A percentile compares a stretch with the other conserved stretches of the same genome.
These are phyloP conservation scores for Lagenaria siceraria DNA, from an alignment of 306 rosid genomes.

Conservation along the genomic window DNA sequence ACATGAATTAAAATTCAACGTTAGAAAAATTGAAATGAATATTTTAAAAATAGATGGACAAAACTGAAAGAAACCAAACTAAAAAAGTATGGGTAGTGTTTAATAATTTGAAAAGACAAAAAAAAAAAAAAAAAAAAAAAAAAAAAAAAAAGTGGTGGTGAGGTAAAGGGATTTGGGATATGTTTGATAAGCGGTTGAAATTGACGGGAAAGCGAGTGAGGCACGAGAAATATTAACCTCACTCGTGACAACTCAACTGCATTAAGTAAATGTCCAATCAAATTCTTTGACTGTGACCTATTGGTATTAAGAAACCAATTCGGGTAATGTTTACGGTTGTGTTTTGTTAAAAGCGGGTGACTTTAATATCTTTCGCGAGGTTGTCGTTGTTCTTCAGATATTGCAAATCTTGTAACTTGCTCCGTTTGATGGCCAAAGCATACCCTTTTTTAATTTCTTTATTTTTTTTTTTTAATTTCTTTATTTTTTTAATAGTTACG, in stretches of 20 bases:
- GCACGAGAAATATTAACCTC: not conserved
- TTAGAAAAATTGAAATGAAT: too few species aligned
- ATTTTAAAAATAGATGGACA: too few species aligned
- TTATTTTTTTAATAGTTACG: too few species aligned
- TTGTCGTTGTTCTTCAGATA: not conserved
- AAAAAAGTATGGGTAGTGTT: too few species aligned
- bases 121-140: too few species aligned
- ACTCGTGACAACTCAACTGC: not conserved
- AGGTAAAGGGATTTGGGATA: too few species aligned
- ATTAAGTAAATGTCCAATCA: not conserved
- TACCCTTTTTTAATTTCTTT: not conserved
- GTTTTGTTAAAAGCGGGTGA: not conserved
- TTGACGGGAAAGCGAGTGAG: not conserved
- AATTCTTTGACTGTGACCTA: not conserved
- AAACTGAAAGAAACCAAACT: too few species aligned
- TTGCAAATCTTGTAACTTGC: not conserved
- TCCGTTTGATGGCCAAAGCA: not conserved
- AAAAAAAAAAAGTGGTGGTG: too few species aligned
- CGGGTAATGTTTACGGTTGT: not conserved
- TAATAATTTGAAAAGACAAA: too few species aligned
- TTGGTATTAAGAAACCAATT: not conserved
- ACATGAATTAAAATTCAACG: too few species aligned
- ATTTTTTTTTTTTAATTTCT: too few species aligned
- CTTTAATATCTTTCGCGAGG: not conserved
- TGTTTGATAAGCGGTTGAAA: too few species aligned